Base-by-base conservation (phyloP, 345 rosid genomes). In the Hevea brasiliensis region DNA sequence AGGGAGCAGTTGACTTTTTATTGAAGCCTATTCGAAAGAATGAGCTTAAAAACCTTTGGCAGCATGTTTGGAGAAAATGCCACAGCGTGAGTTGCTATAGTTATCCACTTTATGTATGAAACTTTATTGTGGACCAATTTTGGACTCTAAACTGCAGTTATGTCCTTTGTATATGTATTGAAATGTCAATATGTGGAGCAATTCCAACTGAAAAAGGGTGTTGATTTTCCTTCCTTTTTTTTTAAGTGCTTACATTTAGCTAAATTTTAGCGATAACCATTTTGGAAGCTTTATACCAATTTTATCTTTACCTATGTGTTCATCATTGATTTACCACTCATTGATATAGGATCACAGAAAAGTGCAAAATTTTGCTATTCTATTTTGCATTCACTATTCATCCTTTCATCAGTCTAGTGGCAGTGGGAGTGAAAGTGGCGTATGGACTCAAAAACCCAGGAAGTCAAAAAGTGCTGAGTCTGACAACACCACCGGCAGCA, bases 341-440 rank as follows among this genome's bases (percentile, higher is more conserved):
- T 21, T 48, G 58, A 48, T 48, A 29, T 47, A 50, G 26, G 45
- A 67, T 32, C 27, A 32, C 13, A 67, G 24, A 51, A 6, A 41
- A 35, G 32, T 70, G 20, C 54, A 57, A 37, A 58, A n/a, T 23
- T 17, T 41, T 35, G 24, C 17, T 37, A 7, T 23, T 70, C 50
- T 57, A 48, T 55, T 67, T 67, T 51, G 18, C 21, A 14, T 40
- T 56, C 24, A 56, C 26, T 59, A 9, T 26, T 65, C 69, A 47
- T 47, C 23, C 8, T 65, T 62, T 40, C 32, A 67, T 72, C 77
- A 85, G 86, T 79, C 85, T 56, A 85, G 83, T 72, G 77, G 80
- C 1, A 86, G 84, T 76, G 84, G 85, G 47, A 85, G 89, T 55
- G 85, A 80, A 71, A 86, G 82, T 44, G 82, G 77, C 67, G 80